Conservation (phyloP, 345 rosid genomes). For the Dipteronia sinensis region DNA sequence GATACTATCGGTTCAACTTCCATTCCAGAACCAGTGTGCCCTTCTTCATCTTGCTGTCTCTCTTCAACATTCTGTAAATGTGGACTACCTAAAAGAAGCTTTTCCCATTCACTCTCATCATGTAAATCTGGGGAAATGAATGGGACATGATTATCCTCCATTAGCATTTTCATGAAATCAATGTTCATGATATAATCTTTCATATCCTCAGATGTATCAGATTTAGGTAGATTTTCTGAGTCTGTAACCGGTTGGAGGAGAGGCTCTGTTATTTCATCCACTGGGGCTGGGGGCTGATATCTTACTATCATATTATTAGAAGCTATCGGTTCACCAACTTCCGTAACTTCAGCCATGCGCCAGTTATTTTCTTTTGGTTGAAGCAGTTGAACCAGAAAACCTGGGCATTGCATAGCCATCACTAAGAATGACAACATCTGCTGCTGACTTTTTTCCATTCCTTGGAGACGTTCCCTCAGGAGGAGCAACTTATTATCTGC, state of each 20-base stretch:
- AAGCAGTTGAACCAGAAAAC: constrained; percentile 75
- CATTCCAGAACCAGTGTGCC: constrained; percentile 28
- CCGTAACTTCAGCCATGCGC: constrained; percentile 60
- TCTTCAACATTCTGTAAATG: constrained; percentile 36
- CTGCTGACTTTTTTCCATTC: constrained; percentile 92
- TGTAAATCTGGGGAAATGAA: constrained; percentile 63
- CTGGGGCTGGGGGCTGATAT: constrained; percentile 62
- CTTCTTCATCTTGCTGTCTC: constrained; percentile 37
- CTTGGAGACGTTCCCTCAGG: constrained; percentile 71
- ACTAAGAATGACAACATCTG: constrained; percentile 94
- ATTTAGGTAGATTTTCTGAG: constrained; percentile 30
- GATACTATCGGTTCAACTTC: constrained; percentile 35
- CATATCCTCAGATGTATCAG: constrained; percentile 37
- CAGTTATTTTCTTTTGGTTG: constrained; percentile 68
- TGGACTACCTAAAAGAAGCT: constrained; percentile 59
- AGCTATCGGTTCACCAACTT: constrained; percentile 41
- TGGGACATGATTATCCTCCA: constrained; percentile 69
- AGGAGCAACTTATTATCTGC: constrained; percentile 63
- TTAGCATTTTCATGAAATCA: constrained; percentile 65
- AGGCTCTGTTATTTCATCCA: constrained; percentile 42
- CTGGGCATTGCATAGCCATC: constrained; percentile 89
- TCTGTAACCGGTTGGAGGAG: constrained; percentile 20
- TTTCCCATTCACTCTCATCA: constrained; percentile 80
- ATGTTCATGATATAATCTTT: constrained; percentile 61
- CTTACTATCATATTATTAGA: constrained; percentile 65